Conservation (phyloP, 2,329 filamentous ascomycete species). For the Paracamarosporium sp. region DNA sequence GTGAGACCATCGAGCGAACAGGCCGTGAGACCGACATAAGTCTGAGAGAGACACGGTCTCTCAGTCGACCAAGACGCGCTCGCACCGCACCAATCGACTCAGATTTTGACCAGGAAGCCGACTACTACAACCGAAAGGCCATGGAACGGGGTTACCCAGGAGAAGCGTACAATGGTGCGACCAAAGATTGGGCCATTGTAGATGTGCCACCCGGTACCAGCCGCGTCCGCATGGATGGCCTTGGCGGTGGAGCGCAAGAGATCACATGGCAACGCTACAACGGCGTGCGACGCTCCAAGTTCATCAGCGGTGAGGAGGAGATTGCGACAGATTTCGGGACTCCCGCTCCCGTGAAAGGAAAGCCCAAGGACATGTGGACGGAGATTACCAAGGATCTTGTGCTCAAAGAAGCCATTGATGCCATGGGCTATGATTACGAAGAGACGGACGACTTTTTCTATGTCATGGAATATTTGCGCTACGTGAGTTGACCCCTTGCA, state of each 20-base stretch:
- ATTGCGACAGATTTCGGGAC: conserved; percentile 53
- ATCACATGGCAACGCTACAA: conserved; percentile 82
- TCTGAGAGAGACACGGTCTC: conserved; percentile 47
- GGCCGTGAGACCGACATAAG: conserved; percentile 32
- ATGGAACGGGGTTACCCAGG: conserved; percentile 73
- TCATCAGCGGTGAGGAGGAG: conserved; percentile 70
- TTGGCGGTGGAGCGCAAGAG: conserved; percentile 76
- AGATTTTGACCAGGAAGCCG: conserved; percentile 61
- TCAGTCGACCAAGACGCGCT: conserved; percentile 53
- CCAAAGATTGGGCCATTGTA: conserved; percentile 79
- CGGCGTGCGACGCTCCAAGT: conserved; percentile 76
- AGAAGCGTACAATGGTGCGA: conserved; percentile 76
- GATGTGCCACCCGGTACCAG: conserved; percentile 86
- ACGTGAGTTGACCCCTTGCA: conserved; percentile 66
- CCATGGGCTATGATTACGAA: conserved; percentile 85
- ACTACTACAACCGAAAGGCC: conserved; percentile 71
- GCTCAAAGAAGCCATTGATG: conserved; percentile 82
- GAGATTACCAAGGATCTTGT: conserved; percentile 96
- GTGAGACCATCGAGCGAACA: conserved; percentile 49
- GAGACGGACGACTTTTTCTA: conserved; percentile 92
- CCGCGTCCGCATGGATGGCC: conserved; percentile 81
- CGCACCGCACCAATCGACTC: conserved; percentile 46
- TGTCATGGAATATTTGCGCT: conserved; percentile 86
- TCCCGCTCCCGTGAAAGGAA: conserved; percentile 40
- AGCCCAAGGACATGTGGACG: conserved; percentile 76